phyloP scores from a whole-genome alignment of 306 rosid genomes.

The Lathyrus sativus region DNA sequence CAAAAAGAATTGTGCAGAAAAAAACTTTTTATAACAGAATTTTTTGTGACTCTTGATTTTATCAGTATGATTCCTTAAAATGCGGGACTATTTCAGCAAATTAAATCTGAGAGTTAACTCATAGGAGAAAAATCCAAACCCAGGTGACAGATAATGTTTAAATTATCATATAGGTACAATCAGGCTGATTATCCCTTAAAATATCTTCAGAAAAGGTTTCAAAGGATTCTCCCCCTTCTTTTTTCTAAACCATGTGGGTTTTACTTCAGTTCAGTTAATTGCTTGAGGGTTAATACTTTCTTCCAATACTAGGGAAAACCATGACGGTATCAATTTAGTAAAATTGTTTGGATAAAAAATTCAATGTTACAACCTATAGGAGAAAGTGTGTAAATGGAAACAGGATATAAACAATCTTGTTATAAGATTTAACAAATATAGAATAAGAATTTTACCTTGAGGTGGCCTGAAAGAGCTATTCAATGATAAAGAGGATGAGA shows the following conservation, averaged over 20 bases:
- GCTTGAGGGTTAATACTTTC: neutral
- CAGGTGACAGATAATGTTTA: slow-evolving; percentile 5
- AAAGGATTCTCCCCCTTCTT: slow-evolving; percentile 8
- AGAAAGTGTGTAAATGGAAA: slow-evolving; percentile 16
- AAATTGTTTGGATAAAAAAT: slow-evolving; percentile 24
- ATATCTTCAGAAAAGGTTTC: slow-evolving; percentile 12
- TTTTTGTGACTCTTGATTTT: slow-evolving; percentile 8
- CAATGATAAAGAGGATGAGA: slow-evolving; percentile 36
- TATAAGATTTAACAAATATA: slow-evolving; percentile 30
- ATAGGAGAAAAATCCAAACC: slow-evolving; percentile 29
- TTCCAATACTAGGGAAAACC: slow-evolving; percentile 2
- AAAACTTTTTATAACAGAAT: neutral
- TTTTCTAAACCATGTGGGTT: slow-evolving; percentile 13
- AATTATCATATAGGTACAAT: slow-evolving; percentile 7
- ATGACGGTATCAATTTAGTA: neutral
- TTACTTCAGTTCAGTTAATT: neutral
- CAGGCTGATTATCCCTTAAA: slow-evolving; percentile 30
- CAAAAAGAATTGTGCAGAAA: slow-evolving; percentile 8
- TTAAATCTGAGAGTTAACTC: slow-evolving; percentile 10
- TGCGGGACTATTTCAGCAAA: slow-evolving; percentile 10
- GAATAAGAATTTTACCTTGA: slow-evolving; percentile 39
- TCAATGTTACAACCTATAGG: slow-evolving; percentile 7
- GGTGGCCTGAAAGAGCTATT: slow-evolving; percentile 44
- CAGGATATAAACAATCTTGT: slow-evolving; percentile 13
- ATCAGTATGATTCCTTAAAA: slow-evolving; percentile 10